Conservation (phyloP, 139 green algal genomes). For the Chlamydomonas sp. region DNA sequence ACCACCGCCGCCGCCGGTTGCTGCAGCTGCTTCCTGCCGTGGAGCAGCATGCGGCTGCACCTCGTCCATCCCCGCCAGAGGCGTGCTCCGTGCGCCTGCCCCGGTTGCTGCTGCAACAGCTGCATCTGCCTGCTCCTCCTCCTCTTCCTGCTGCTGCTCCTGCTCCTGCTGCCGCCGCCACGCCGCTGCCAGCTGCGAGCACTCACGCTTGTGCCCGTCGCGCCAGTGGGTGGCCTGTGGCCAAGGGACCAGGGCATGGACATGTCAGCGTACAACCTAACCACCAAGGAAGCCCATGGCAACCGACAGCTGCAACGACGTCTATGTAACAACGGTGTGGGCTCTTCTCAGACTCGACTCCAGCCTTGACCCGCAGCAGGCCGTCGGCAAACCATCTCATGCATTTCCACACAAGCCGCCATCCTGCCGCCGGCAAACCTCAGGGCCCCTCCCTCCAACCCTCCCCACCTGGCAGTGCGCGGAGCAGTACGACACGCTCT, state of each 20-base stretch:
- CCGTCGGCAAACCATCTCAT: not conserved
- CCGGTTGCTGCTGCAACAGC: no score
- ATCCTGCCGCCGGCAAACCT: no score
- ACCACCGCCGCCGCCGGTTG: no score
- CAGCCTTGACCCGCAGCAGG: not conserved
- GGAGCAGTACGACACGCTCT: constrained; percentile 43
- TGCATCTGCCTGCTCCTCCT: not conserved
- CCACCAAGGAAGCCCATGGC: not conserved
- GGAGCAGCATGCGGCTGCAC: no score
- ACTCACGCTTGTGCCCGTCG: constrained; percentile 48
- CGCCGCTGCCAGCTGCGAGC: constrained; percentile 29
- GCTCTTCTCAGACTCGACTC: not conserved
- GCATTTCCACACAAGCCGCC: not conserved
- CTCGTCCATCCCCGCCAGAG: no score
- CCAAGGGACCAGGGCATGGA: no score
- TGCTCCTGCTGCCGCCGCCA: constrained; percentile 18
- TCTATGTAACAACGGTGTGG: no score
- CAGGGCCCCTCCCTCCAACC: not conserved
- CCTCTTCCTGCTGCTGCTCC: not conserved
- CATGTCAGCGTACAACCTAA: not conserved
- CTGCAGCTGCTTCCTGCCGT: no score
- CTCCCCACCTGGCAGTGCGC: constrained; percentile 37
- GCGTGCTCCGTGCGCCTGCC: no score
- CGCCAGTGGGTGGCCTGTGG: constrained; percentile 46
- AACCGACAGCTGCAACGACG: not conserved